Base-by-base conservation (phyloP, 306 rosid species). In the Ceratonia siliqua region DNA sequence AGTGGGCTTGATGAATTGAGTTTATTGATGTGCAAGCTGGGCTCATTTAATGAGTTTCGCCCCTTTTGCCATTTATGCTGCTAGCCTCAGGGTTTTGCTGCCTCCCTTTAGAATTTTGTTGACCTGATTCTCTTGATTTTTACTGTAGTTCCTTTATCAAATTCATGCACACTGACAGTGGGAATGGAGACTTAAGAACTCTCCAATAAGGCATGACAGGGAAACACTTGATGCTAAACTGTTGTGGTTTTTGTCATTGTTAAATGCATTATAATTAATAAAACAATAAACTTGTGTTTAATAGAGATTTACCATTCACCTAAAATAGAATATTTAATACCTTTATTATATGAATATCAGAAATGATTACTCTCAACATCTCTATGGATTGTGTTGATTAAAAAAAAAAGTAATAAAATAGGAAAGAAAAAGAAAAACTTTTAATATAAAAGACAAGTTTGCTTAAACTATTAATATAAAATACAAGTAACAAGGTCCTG, bases 31-130 rank as follows among this genome's bases (percentile, higher is more conserved):
- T 22, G 62, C 63, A 39, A 15, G 50, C 73, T 42, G 36, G 38
- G 56, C 11, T 70, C 24, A 20, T 61, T 59, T 46, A 73, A 67
- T 58, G 49, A 56, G 83, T 49, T 39, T 55, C 41, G 74, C n/a
- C 25, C 52, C 43, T 54, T 45, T 39, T 68, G 33, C 72, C 68
- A 49, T 67, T 74, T 48, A 58, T 62, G 69, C 35, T 46, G 32
- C 57, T 73, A 27, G 41, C 79, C 46, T 66, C 12, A 41, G 61
- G 68, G 22, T 42, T 72, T 50, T 55, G 30, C 28, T 43, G 48
- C 79, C 59, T 68, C 22, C 25, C 33, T 66, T 46, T 75, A 49
- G 55, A 45, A 41, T 69, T 68, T 58, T 20, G 10, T 30, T 68
- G 20, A 63, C 71, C 70, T 52, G 49, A 30, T 39, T 58, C 27